Conservation (phyloP, 352 stramenopile species). For the Nothophytophthora sp. region DNA sequence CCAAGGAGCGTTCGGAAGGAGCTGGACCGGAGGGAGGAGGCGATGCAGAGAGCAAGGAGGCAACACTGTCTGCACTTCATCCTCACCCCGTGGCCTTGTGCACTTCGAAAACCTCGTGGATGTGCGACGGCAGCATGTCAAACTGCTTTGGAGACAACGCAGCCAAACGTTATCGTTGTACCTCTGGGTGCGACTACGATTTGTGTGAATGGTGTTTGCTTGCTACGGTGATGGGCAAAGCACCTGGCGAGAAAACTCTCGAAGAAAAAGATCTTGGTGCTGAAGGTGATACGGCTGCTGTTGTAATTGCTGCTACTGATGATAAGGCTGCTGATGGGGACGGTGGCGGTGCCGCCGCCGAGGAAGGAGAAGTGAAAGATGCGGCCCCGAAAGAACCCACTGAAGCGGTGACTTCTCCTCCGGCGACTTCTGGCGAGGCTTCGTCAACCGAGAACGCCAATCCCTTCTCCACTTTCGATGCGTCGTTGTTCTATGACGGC, state of each 20-base stretch:
- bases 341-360: neutral
- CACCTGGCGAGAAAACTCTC: constrained; percentile 3
- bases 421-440: constrained; percentile 5
- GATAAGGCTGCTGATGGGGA: neutral
- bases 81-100: constrained; percentile 51
- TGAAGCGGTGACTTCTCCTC: constrained; percentile 1
- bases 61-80: constrained; percentile 51
- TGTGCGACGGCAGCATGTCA: constrained; percentile 63
- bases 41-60: constrained; percentile 9
- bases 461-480: constrained; percentile 36
- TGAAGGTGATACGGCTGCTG: constrained; percentile 1
- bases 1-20: neutral
- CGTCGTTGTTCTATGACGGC: constrained; percentile 31
- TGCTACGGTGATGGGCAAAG: constrained; percentile 37
- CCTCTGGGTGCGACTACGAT: constrained; percentile 72
- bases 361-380: neutral
- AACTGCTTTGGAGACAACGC: constrained; percentile 63
- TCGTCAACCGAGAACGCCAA: constrained; percentile 12
- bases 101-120: constrained; percentile 62
- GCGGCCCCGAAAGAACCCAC: neutral
- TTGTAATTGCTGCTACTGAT: constrained; percentile 1
- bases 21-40: neutral
- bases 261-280: constrained; percentile 7
- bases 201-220: constrained; percentile 65
- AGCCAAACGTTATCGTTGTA: constrained; percentile 59